Conservation (phyloP, 495 filamentous ascomycete genomes). For the Hypoxylon rickii region DNA sequence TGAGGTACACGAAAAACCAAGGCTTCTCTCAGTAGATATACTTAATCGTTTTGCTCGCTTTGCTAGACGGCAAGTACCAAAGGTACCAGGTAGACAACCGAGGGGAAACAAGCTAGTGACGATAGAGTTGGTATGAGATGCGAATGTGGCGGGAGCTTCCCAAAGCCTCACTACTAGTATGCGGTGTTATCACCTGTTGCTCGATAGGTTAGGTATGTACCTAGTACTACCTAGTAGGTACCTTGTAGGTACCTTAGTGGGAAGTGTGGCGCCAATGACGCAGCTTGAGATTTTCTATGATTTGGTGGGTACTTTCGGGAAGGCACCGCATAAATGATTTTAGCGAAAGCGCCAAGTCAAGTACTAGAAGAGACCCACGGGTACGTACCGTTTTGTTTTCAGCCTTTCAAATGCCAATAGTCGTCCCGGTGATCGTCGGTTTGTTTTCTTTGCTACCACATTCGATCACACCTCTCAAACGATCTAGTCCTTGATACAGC, state of each 20-base stretch:
- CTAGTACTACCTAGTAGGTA: too few relatives aligned
- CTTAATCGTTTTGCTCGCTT: too few relatives aligned
- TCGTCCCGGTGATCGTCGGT: conserved; percentile 30
- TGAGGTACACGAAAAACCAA: too few relatives aligned
- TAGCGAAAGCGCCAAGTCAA: too few relatives aligned
- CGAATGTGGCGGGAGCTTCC: conserved; percentile 47
- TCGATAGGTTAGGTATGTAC: too few relatives aligned
- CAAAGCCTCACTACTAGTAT: too few relatives aligned
- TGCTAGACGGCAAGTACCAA: conserved; percentile 2
- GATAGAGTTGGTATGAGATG: conserved; percentile 20
- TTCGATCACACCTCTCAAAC: conserved; percentile 2
- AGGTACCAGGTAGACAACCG: conserved; percentile 43
- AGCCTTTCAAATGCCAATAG: conserved; percentile 8
- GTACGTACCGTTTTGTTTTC: neutral
- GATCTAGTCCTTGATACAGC: neutral
- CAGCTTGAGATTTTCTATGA: too few relatives aligned
- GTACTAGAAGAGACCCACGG: too few relatives aligned
- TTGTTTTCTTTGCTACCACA: conserved; percentile 26
- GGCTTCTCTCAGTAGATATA: too few relatives aligned
- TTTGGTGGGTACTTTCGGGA: neutral
- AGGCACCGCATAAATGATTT: too few relatives aligned
- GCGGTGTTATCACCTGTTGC: conserved; percentile 17
- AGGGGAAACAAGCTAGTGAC: conserved; percentile 4
- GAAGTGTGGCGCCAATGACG: conserved; percentile 56
- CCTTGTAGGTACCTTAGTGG: too few relatives aligned